Evolutionary conservation across 345 rosid genomes (phyloP).

Genomic region (Camelina laxa): DNA sequence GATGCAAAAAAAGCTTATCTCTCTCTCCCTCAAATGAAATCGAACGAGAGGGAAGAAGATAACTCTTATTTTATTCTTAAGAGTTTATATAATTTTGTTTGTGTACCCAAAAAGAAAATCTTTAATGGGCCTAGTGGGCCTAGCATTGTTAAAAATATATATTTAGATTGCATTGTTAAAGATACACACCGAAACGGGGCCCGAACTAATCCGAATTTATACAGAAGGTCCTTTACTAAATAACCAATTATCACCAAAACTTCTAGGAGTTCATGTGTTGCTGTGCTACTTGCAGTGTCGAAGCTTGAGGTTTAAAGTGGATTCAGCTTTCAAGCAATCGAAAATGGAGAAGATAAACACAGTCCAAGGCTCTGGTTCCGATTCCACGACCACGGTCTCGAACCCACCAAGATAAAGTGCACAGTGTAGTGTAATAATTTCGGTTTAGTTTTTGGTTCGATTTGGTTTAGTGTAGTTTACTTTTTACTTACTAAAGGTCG

Average conservation of each 20-base stretch:
- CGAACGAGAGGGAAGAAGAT: constrained; percentile 1
- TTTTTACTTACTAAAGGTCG: no score
- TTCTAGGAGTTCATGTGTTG: constrained; percentile 57
- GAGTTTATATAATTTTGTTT: neutral
- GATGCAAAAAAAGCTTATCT: constrained; percentile 35
- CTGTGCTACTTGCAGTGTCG: neutral
- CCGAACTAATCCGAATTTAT: no score
- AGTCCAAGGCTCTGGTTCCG: neutral
- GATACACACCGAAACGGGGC: no score
- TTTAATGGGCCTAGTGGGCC: no score
- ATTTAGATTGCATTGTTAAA: no score
- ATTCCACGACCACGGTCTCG: constrained; percentile 3
- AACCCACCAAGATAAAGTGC: neutral
- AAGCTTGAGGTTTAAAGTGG: constrained; percentile 22
- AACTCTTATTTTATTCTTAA: neutral
- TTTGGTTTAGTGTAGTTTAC: neutral
- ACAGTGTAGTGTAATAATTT: neutral
- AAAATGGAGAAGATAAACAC: no score
- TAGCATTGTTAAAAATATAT: no score
- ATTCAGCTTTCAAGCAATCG: neutral
- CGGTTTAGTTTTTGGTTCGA: neutral
- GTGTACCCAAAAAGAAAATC: neutral
- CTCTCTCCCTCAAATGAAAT: neutral
- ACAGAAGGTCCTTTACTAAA: no score
- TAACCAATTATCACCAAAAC: no score